Conservation (phyloP, 2,329 filamentous ascomycete genomes). For the Trichoderma koningii region DNA sequence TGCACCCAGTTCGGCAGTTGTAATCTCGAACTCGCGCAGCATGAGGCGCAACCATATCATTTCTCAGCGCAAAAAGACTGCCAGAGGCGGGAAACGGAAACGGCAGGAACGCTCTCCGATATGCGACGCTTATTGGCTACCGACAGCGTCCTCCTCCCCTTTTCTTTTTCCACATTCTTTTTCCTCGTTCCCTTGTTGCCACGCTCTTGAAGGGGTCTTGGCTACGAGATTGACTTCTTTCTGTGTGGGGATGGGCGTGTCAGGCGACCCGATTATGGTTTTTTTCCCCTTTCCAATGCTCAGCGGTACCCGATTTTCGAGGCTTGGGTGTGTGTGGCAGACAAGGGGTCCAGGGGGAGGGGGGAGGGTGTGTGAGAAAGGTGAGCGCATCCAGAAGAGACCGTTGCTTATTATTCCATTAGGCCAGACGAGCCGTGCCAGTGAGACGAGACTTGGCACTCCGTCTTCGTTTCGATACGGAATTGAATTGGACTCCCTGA, state of each 20-base stretch:
- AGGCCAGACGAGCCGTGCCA: background rate
- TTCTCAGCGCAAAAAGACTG: too few species aligned
- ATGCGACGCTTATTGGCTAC: background rate
- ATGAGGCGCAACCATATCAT: too few species aligned
- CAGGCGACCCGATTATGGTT: background rate
- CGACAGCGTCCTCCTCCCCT: background rate
- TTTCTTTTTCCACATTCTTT: background rate
- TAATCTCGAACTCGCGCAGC: background rate
- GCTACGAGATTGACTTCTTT: constrained; percentile 15
- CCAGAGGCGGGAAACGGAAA: too few species aligned
- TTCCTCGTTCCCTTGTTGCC: background rate
- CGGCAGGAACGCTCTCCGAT: background rate
- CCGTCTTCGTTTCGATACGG: background rate
- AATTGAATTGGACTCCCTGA: background rate
- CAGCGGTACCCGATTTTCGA: background rate
- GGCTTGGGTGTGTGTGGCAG: background rate
- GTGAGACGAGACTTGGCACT: too few species aligned
- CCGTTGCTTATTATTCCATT: background rate
- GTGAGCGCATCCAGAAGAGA: background rate
- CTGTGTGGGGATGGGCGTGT: background rate
- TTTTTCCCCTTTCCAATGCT: background rate
- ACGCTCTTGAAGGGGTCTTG: background rate
- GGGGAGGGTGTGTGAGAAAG: background rate
- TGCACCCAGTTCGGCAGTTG: constrained; percentile 13
- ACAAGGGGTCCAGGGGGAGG: background rate